phyloP scores from a whole-genome alignment of 495 filamentous ascomycete species.

The Entonaema liquescens region DNA sequence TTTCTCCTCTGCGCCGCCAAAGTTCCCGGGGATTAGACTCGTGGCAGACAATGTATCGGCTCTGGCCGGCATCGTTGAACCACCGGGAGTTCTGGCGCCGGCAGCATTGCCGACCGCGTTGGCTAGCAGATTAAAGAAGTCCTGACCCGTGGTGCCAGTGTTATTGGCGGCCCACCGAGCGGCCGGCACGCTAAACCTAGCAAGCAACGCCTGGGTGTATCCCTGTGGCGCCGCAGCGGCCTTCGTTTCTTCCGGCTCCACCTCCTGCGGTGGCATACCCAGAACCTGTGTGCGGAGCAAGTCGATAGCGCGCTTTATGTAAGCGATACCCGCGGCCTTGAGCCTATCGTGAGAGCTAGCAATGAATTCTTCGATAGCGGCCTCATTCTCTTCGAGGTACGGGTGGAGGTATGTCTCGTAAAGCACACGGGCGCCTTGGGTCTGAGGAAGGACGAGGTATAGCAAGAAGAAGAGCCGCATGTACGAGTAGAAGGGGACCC shows the following conservation, averaged over 20 bases:
- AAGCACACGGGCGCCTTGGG: slow-evolving; percentile 84
- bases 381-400: slow-evolving; percentile 86
- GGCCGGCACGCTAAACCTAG: slow-evolving; percentile 83
- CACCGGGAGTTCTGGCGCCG: slow-evolving; percentile 21
- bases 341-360: slow-evolving; percentile 80
- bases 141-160: slow-evolving; percentile 57
- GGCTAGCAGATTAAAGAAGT: slow-evolving; percentile 80
- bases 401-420: slow-evolving; percentile 89
- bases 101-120: slow-evolving; percentile 66
- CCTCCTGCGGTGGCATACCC: slow-evolving; percentile 65
- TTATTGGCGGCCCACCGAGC: slow-evolving; percentile 55
- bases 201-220: slow-evolving; percentile 82
- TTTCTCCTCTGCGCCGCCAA: slow-evolving; percentile 70
- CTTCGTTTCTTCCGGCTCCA: slow-evolving; percentile 51
- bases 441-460: slow-evolving; percentile 97
- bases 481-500: slow-evolving; percentile 95
- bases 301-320: slow-evolving; percentile 82
- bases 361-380: slow-evolving; percentile 90
- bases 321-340: slow-evolving; percentile 78
- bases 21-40: slow-evolving; percentile 71
- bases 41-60: slow-evolving; percentile 63
- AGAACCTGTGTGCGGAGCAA: slow-evolving; percentile 75
- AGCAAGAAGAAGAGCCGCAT: slow-evolving; percentile 86
- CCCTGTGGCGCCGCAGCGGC: slow-evolving; percentile 57
- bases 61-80: slow-evolving; percentile 10